These are phyloP conservation scores for Suillus cothurnatus DNA, from an alignment of 768 basidiomycete species.

Conservation along the genomic window DNA sequence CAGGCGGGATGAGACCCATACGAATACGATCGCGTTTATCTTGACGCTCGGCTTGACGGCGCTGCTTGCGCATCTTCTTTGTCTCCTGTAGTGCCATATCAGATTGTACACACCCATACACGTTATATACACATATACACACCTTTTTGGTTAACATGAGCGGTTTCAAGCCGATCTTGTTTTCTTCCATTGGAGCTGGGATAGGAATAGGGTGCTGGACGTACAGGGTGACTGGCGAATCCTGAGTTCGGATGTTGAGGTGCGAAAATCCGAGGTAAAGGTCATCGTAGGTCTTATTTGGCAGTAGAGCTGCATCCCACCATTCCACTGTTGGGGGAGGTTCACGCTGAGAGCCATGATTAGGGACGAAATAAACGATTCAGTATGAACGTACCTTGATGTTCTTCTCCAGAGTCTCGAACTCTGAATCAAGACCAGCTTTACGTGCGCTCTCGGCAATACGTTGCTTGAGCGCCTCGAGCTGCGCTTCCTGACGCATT, in stretches of 20 bases:
- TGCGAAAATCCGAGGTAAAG: conserved; percentile 55
- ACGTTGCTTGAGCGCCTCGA: conserved; percentile 89
- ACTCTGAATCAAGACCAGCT: conserved; percentile 92
- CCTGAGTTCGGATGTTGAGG: conserved; percentile 60
- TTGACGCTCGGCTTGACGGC: conserved; percentile 84
- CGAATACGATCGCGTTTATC: conserved; percentile 94
- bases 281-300: conserved; percentile 80
- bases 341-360: conserved; percentile 54
- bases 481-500: conserved; percentile 70
- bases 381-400: conserved; percentile 61
- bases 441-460: conserved; percentile 93
- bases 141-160: conserved; percentile 92
- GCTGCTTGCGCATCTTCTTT: conserved; percentile 95
- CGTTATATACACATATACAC: too few species aligned
- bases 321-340: conserved; percentile 92
- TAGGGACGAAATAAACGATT: neutral
- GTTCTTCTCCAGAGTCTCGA: conserved; percentile 87
- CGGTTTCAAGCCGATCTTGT: conserved; percentile 74
- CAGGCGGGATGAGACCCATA: conserved; percentile 95
- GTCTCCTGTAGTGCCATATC: conserved; percentile 57
- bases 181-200: conserved; percentile 87
- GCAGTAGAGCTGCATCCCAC: conserved; percentile 93
- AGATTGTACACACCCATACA: conserved; percentile 20
- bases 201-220: conserved; percentile 98
- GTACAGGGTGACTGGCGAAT: conserved; percentile 85